phyloP scores from a whole-genome alignment of 768 basidiomycete species.

The Porphyrellus cyaneotinctus region DNA sequence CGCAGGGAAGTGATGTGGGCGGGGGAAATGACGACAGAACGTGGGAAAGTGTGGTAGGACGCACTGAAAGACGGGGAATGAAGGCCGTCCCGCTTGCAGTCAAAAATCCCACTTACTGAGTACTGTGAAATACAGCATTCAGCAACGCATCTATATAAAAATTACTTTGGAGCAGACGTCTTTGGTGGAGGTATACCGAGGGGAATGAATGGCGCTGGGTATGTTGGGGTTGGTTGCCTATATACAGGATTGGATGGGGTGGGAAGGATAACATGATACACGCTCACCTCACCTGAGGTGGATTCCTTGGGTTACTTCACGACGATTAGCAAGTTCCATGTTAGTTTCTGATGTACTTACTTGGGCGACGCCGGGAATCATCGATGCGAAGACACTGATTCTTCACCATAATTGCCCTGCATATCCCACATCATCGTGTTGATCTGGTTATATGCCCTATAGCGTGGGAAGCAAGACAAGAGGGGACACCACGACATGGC shows the following conservation, averaged over 20 bases:
- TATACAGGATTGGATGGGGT: not conserved
- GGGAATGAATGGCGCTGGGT: constrained; percentile 18
- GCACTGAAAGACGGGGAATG: constrained; percentile 13
- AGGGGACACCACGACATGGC: constrained; percentile 31
- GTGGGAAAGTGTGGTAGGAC: constrained; percentile 29
- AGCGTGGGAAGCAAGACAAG: constrained; percentile 31
- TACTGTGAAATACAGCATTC: constrained; percentile 9
- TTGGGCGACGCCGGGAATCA: constrained; percentile 11
- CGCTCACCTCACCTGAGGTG: constrained; percentile 14
- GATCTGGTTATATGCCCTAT: constrained; percentile 31
- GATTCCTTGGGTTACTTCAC: constrained; percentile 7
- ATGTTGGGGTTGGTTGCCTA: constrained; percentile 18
- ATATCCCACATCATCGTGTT: constrained; percentile 30
- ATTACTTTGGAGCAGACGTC: constrained; percentile 21
- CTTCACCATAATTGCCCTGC: constrained; percentile 15
- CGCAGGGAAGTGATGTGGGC: not conserved
- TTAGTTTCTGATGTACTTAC: constrained; percentile 13
- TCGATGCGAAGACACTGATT: constrained; percentile 12
- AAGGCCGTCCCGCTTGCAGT: constrained; percentile 9
- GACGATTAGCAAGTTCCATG: not conserved
- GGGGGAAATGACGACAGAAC: constrained; percentile 8
- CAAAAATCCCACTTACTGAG: constrained; percentile 23
- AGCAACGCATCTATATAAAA: constrained; percentile 1
- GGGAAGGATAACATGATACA: not conserved
- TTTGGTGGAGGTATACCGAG: constrained; percentile 18